phyloP scores from a whole-genome alignment of 805 yeast genomes.

The Kockiozyma suomiensis region DNA sequence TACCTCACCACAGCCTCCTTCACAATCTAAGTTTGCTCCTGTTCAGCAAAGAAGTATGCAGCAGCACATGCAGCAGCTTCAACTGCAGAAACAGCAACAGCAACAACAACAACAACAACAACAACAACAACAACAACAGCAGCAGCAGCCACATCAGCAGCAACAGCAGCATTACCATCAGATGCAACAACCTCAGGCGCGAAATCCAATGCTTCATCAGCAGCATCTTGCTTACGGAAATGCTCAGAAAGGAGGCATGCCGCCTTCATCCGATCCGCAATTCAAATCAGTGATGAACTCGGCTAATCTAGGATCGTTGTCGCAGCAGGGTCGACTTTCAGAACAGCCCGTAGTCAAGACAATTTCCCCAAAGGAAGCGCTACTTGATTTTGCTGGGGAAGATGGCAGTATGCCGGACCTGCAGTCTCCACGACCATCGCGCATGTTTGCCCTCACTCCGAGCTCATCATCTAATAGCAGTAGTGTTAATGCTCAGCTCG shows the following conservation, averaged over 20 bases:
- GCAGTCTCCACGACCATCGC: not conserved
- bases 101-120: conserved; percentile 24
- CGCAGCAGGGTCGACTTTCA: conserved; percentile 4
- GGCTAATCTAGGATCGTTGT: not conserved
- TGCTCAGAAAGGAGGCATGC: not conserved
- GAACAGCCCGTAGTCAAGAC: conserved; percentile 19
- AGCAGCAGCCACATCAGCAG: conserved; percentile 13
- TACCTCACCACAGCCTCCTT: conserved; percentile 8
- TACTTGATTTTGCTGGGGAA: conserved; percentile 23
- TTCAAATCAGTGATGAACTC: not conserved
- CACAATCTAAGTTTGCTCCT: conserved; percentile 10
- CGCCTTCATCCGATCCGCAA: not conserved
- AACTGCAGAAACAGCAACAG: conserved; percentile 28
- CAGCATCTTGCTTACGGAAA: not conserved
- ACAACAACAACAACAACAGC: conserved; percentile 6
- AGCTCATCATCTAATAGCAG: conserved; percentile 22
- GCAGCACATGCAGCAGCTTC: conserved; percentile 25
- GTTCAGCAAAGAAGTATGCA: conserved; percentile 15
- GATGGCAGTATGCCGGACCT: conserved; percentile 1
- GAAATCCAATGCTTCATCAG: not conserved
- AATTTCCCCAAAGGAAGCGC: conserved; percentile 32
- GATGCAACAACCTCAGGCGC: conserved; percentile 2
- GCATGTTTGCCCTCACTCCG: conserved; percentile 26
- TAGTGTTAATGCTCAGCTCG: conserved; percentile 1
- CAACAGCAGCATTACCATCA: no score